Conservation (phyloP, 2,329 filamentous ascomycete species). For the Claviceps africana region DNA sequence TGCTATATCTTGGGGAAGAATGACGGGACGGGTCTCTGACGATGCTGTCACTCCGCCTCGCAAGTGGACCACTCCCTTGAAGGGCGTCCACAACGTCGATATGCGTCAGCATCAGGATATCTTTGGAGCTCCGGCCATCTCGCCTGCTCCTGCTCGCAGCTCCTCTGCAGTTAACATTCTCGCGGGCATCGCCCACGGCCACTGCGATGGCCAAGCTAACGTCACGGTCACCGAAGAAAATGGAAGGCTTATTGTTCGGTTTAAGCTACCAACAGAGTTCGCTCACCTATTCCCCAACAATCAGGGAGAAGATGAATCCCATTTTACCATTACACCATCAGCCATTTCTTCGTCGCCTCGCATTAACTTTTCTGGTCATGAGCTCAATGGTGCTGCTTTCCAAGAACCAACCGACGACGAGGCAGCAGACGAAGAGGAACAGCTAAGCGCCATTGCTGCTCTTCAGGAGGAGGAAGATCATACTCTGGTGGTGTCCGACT, state of each 20-base stretch:
- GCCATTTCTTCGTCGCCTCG: slow-evolving; percentile 12
- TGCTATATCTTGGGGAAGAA: slow-evolving; percentile 8
- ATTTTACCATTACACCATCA: slow-evolving; percentile 12
- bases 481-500: slow-evolving; percentile 1
- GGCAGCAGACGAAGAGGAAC: not conserved
- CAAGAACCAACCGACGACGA: not conserved
- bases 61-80: slow-evolving; percentile 3
- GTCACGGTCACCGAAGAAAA: slow-evolving; percentile 16
- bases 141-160: slow-evolving; percentile 2
- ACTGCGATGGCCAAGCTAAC: slow-evolving; percentile 17
- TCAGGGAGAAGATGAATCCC: slow-evolving; percentile 16
- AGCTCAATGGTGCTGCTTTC: not conserved
- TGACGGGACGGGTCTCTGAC: slow-evolving; percentile 5
- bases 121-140: slow-evolving; percentile 14
- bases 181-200: slow-evolving; percentile 14
- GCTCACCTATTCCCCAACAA: slow-evolving; percentile 17
- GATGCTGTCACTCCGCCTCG: slow-evolving; percentile 4
- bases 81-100: slow-evolving; percentile 19
- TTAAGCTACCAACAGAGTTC: slow-evolving; percentile 22
- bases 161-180: slow-evolving; percentile 13
- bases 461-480: not conserved
- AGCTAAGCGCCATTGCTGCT: not conserved
- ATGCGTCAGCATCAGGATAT: slow-evolving; percentile 22
- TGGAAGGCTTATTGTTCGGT: slow-evolving; percentile 21
- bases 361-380: slow-evolving; percentile 7